Base-by-base conservation (phyloP, 2,329 filamentous ascomycete genomes). In the Alternaria ventricosa region DNA sequence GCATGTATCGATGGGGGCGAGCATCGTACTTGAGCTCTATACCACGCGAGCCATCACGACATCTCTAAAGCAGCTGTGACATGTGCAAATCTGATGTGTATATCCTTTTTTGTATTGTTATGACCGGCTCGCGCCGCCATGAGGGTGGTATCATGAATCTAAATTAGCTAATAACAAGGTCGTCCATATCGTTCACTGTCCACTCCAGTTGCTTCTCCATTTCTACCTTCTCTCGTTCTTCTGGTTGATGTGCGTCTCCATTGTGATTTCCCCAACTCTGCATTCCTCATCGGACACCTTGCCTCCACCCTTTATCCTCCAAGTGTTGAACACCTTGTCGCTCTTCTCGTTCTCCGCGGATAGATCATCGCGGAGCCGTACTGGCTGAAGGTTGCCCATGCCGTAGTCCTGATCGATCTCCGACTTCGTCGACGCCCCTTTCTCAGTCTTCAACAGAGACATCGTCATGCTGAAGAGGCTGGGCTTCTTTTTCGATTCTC, bases 291-390 rank as follows among this genome's bases (percentile, higher is more conserved):
- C 71, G 20, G 72, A 76, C n/a, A 65, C 62, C 56, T 67, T 69
- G 6, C 76, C 69, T 7, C 67, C 68, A 8, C 67, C 70, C 33
- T 77, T 73, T 11, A 79, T 73, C 27, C 61, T 68, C 76, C 76
- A 79, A 3, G 67, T 67, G 11, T 50, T 71, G 59, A 75, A 78
- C 1, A 69, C 69, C 55, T 72, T 70, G 4, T 74, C 73, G 43
- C 49, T 68, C 54, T 67, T 73, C 33, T 71, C 70, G 10, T 67
- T 57, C 28, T 65, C 53, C 13, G 43, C 65, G 3, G 71, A 64
- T 22, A 75, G 53, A 36, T 76, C 74, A 46, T 78, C 75, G 27
- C 73, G 63, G 23, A 78, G 56, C n/a, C 70, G 64, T 18, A 77
- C 71, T 1, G 73, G 75, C 55, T 67, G 62, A 11, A 74, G 45